These are phyloP conservation scores for Mikania micrantha DNA, from an alignment of 129 eudicot species.

Conservation along the genomic window DNA sequence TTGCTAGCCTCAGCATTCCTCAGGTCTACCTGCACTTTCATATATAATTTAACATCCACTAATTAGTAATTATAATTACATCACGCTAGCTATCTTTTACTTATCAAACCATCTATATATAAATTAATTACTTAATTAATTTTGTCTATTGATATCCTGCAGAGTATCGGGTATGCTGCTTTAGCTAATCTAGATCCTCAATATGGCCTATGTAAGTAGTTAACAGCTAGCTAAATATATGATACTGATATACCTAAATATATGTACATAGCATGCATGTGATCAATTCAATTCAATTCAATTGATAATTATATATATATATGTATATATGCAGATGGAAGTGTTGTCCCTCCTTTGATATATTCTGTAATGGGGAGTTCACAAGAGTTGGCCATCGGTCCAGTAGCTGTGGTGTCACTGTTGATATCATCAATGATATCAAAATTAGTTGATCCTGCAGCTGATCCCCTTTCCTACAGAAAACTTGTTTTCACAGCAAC, in stretches of 20 bases:
- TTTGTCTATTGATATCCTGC: slow-evolving; percentile 9
- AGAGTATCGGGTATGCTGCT: slow-evolving; percentile 73
- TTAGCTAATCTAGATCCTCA: slow-evolving; percentile 71
- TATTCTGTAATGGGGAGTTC: slow-evolving; percentile 77
- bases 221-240: no score
- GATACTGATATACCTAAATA: no score
- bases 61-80: no score
- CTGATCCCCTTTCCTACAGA: slow-evolving; percentile 41
- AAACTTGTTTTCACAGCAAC: slow-evolving; percentile 57
- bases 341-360: slow-evolving; percentile 66
- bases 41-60: no score
- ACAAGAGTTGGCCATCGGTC: slow-evolving; percentile 66
- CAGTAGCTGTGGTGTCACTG: slow-evolving; percentile 72
- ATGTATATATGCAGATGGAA: slow-evolving; percentile 37
- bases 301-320: background rate
- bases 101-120: no score
- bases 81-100: no score
- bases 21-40: slow-evolving; percentile 33
- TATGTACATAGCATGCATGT: no score
- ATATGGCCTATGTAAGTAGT: slow-evolving; percentile 62
- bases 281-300: no score
- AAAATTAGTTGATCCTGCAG: slow-evolving; percentile 42
- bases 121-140: no score
- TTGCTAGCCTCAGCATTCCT: slow-evolving; percentile 72
- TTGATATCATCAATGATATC: slow-evolving; percentile 38